Evolutionary conservation across 192 early-diverging fungal genomes (phyloP).

Genomic region (Allomyces javanicus): DNA sequence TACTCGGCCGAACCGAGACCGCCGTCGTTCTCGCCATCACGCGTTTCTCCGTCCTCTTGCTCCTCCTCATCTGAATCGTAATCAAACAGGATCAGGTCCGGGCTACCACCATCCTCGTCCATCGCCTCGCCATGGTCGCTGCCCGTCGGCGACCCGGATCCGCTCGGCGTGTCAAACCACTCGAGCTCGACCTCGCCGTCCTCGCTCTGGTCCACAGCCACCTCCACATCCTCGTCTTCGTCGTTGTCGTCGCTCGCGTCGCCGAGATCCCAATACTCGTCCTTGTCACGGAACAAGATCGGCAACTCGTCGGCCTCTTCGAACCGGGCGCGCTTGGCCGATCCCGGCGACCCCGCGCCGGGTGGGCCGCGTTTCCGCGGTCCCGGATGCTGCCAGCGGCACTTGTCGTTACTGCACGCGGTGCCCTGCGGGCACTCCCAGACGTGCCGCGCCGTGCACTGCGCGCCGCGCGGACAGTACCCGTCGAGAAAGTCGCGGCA

Average conservation of each 20-base stretch:
- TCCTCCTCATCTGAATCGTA: conserved; percentile 19
- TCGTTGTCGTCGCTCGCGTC: background rate
- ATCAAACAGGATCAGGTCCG: conserved; percentile 8
- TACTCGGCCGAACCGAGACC: conserved; percentile 5
- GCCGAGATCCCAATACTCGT: conserved; percentile 3
- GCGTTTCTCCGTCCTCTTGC: conserved; percentile 6
- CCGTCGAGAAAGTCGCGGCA: conserved; percentile 46
- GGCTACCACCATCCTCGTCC: conserved; percentile 10
- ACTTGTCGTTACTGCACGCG: conserved; percentile 31
- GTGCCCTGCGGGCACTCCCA: conserved; percentile 51
- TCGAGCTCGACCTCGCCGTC: conserved; percentile 3
- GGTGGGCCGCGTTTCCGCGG: background rate
- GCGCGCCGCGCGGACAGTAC: conserved; percentile 30
- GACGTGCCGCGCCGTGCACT: conserved; percentile 39
- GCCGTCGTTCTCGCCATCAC: conserved; percentile 5
- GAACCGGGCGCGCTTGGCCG: background rate
- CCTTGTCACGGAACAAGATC: conserved; percentile 2
- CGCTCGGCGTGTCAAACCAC: background rate
- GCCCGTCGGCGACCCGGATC: conserved; percentile 4
- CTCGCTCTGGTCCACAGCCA: conserved; percentile 2
- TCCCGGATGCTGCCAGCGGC: conserved; percentile 36
- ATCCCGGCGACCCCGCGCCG: too few species aligned
- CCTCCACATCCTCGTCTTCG: background rate
- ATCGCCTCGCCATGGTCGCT: conserved; percentile 7
- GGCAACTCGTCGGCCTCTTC: conserved; percentile 1